Base-by-base conservation (phyloP, 768 basidiomycete genomes). In the Collybia sordida region DNA sequence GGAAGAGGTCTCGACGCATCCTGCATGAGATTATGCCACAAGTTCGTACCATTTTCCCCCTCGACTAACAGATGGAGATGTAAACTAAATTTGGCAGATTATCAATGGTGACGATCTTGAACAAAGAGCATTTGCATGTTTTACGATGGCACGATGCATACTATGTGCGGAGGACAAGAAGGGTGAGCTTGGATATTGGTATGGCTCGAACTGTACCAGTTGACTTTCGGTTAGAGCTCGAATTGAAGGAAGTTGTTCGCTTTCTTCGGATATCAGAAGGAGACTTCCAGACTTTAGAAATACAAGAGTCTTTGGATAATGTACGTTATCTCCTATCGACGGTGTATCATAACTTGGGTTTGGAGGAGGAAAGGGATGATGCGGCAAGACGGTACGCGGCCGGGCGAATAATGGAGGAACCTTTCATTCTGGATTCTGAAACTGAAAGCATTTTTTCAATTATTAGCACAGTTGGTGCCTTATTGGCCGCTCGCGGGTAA, bases 11-110 rank as follows among this genome's bases (percentile, higher is more conserved):
- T 49, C 73, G 70, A 54, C 76, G 74, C 50, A 75, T 92, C 43
- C 57, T 94, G 40, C 85, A 90, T 42, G 90, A 88, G 51, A 81
- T 92, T 40, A 79, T 93, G 74, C 91, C 91, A 18, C 91, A 93
- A 71, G 91, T 86, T 50, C 52, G 71, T 56, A 17, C 14, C 9
- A 22, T 34, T 24, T 19, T 36, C 21, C 6, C 19, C 35, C 22
- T 43, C 42, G 15, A 24, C 57, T 23, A 0, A 36, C 22, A 9
- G 6, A 8, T 34, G 17, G 17, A 23, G 35, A 23, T 42, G 44
- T 49, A 50, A 11, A 42, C 27, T 21, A 9, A 47, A 22, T 2
- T 23, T 18, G 15, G 2, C 53, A 91, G 89, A 68, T 92, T 28
- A 81, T 90, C 39, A 71, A 70, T 45, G 90, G 88, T 4, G 76